Percentiles rank a stretch among this genome's conserved stretches.
Evolutionary conservation across 306 rosid genomes (phyloP).

Genomic region (Canavalia ensiformis): DNA sequence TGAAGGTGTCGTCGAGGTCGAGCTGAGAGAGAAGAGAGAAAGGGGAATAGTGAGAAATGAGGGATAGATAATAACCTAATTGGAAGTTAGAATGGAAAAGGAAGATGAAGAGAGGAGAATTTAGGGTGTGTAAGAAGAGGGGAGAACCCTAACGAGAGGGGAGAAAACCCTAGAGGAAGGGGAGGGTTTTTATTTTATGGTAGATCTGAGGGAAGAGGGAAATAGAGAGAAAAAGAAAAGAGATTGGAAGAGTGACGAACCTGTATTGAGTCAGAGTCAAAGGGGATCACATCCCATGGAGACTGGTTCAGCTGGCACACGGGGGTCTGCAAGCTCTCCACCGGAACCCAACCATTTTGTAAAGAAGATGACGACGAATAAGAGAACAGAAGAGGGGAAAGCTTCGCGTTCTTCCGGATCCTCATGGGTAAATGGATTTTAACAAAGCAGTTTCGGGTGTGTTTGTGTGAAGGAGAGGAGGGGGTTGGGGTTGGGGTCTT

Average conservation of each 20-base stretch:
- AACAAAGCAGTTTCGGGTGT: too few relatives aligned
- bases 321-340: constrained; percentile 57
- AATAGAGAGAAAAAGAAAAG: not conserved
- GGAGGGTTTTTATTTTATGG: not conserved
- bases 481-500: not conserved
- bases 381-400: constrained; percentile 63
- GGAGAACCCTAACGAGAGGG: constrained; percentile 60
- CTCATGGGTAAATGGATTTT: constrained; percentile 62
- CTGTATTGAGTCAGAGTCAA: constrained; percentile 59
- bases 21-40: constrained; percentile 46
- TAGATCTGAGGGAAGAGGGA: constrained; percentile 57
- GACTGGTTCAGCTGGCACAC: constrained; percentile 87
- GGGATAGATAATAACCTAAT: constrained; percentile 58
- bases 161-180: constrained; percentile 55
- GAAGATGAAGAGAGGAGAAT: constrained; percentile 30
- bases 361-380: constrained; percentile 43
- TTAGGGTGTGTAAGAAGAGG: constrained; percentile 33
- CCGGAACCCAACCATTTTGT: constrained; percentile 50
- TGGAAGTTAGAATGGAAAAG: constrained; percentile 36
- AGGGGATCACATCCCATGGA: constrained; percentile 88
- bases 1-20: constrained; percentile 54
- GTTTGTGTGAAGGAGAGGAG: too few relatives aligned
- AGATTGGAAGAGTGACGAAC: constrained; percentile 52
- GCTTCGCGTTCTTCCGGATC: constrained; percentile 82
- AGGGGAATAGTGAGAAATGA: constrained; percentile 45